Evolutionary conservation across 306 rosid species (phyloP), one percentile per base, ranked within the genome.

Genomic region (Quercus robur): DNA sequence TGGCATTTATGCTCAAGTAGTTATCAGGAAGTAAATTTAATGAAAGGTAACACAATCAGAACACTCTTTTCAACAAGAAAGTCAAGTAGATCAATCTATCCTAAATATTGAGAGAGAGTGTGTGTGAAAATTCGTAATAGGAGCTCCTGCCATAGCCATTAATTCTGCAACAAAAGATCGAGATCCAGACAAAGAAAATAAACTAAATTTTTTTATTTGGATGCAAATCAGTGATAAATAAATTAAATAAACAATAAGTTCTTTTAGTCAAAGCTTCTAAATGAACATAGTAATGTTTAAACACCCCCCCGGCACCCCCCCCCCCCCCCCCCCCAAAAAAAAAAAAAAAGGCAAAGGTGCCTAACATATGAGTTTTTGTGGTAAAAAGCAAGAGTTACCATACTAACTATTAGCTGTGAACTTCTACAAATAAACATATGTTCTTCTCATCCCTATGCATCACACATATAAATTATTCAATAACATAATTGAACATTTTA

Each of bases 1-100:
- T 8, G 51, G 17, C 51, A 67, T 67, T 17, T 33, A 67, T 67
- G 12, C 12, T 13, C 74, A 59, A 12, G 49, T 15, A 72, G 54
- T 31, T 49, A 55, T 81, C 78, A 73, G 71, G 64, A 72, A 63
- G 75, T 73, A 54, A 70, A 78, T n/a, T 41, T 41, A 38, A 10
- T 9, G 14, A 18, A 20, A 4, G 10, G 15, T 12, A 23, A 66
- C 13, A 14, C 58, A 17, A 11, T 73, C 21, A 17, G 12, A 49
- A 59, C 44, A 3, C 21, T 46, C 62, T 28, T 38, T 18, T 23
- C 21, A 54, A 23, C 6, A 10, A 28, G 30, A 35, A 66, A 21
- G 3, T 18, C 44, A 66, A 52, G 41, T 25, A 49, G 17, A 49
- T 57, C 11, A 73, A 80, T 19, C 41, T 17, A 54, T 38, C 19